Base-by-base conservation (phyloP, 108 stramenopile species). In the Fragilariopsis cylindrus region DNA sequence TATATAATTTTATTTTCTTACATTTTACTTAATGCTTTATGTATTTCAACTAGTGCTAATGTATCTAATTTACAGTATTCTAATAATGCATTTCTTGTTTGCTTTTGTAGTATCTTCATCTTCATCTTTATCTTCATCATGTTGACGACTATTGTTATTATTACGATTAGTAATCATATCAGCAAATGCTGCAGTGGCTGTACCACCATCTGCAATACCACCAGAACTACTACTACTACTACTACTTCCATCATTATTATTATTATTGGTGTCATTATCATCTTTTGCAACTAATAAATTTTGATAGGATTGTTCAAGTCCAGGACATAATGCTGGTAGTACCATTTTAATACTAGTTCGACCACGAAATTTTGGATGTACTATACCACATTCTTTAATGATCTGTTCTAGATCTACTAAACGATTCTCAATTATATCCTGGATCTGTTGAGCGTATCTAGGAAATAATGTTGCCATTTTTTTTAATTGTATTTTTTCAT, bases 21-120 rank as follows among this genome's bases (percentile, higher is more conserved):
- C 4, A 63, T 42, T 4, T 63, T 63, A 42, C 62, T 45, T 5
- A 63, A n/a, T 7, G 62, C 62, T 44, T 63, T 63, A 44, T 63
- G 62, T n/a, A 63, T 63, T 15, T 63, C 62, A 3, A 63, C 62
- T 44, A 63, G 39, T 15, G 62, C 62, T n/a, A 63, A 44, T 4
- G 62, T 63, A 41, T 63, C 62, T 15, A 63, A 44, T 44, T 63
- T 63, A 44, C 62, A 63, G 62, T 63, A 63, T 9, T 43, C 62
- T 5, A 63, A n/a, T 8, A 63, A 44, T 4, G 62, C 62, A 44
- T n/a, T 45, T 44, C 62, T 63, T 44, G 62, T 63, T n/a, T 63
- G n/a, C 43, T 12, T 63, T 44, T 4, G 4, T 4, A 45, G 5
- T n/a, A n/a, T 7, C 40, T n/a, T 5, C 42, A n/a, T 30, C 8